Base-by-base conservation (phyloP, 2,329 filamentous ascomycete genomes). In the Hymenoscyphus fructigenus region DNA sequence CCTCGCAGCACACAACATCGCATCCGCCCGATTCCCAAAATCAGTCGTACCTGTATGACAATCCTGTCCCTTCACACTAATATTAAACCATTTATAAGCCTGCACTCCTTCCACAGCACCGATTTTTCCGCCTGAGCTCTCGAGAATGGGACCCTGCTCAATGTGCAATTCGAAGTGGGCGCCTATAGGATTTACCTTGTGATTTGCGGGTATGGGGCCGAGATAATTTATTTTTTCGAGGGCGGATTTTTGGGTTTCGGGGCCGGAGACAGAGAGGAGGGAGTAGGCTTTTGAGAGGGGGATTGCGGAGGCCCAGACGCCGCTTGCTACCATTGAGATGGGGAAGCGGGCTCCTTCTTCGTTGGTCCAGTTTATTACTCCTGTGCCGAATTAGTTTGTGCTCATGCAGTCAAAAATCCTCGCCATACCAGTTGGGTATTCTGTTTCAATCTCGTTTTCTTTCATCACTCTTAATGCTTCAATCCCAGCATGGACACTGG, bases 141-240 rank as follows among this genome's bases (percentile, higher is more conserved):
- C 88, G 0, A 96, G 82, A 38, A 92, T 85, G 0, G 91, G 91
- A 0, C 91, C 91, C 75, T 96, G 92, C 75, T 96, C 92, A 61
- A 94, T 94, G 73, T 95, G 91, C 10, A 95, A 82, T 76, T 94
- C 91, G 72, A 94, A 93, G 75, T 94, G 91, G 0, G 90, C 91
- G 0, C 85, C 89, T 77, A 93, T 86, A 0, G 89, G 89, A 17
- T 83, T 85, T 36, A 81, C 79, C 67, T 83, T 79, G 74, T 89
- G 81, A 61, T 81, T 86, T 26, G 85, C 84, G 9, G 83, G 81
- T 0, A 81, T 77, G 0, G 76, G 69, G 15, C 91, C 91, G 0
- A 92, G 78, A 68, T 91, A 93, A 0, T 88, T 87, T 60, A 93
- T 92, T 15, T 89, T 83, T 72, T 90, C 80, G 0, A 95, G 82